Base-by-base conservation (phyloP, 495 filamentous ascomycete species). In the Physcia stellaris region DNA sequence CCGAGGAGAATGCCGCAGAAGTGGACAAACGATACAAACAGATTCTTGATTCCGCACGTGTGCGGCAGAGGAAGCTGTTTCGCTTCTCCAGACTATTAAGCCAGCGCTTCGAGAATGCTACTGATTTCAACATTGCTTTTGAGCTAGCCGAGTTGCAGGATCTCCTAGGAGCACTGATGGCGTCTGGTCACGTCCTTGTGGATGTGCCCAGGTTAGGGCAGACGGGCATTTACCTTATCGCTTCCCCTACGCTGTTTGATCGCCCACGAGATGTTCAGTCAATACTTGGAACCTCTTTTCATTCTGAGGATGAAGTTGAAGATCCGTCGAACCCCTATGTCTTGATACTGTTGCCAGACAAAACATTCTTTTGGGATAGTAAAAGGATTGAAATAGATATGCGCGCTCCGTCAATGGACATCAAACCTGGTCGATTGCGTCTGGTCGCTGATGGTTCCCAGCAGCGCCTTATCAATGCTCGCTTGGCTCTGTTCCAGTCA, bases 11-110 rank as follows among this genome's bases (percentile, higher is more conserved):
- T 40, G 77, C 78, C 16, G 61, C 70, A 7, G 90, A 96, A 38
- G 93, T 95, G 76, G 90, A 88, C 49, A 96, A 86, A 62, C 75
- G 90, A 18, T 96, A 94, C 65, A 96, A 92, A 61, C 82, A 85
- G 47, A 82, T 83, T 42, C 58, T 98, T 5, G 90, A 98, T 58
- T 95, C 90, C 2, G 92, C 94, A 10, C 83, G 90, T 32, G 87
- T 95, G 39, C 75, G 90, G 17, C 92, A 98, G 55, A 69, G 92
- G 47, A 96, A 83, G 51, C 62, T 85, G 13, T 83, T 83, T 41
- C 77, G 80, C 31, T 94, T 94, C 55, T 86, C 83, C 5, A 70
- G 84, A 46, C 80, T 93, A 51, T 64, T 98, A 26, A 84, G 81
- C 42, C 80, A 94, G 47, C 71, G 88, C 24, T 98, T 96, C 46